Evolutionary conservation across 768 basidiomycete genomes (phyloP).

Genomic region (Leccinum incarnatum): DNA sequence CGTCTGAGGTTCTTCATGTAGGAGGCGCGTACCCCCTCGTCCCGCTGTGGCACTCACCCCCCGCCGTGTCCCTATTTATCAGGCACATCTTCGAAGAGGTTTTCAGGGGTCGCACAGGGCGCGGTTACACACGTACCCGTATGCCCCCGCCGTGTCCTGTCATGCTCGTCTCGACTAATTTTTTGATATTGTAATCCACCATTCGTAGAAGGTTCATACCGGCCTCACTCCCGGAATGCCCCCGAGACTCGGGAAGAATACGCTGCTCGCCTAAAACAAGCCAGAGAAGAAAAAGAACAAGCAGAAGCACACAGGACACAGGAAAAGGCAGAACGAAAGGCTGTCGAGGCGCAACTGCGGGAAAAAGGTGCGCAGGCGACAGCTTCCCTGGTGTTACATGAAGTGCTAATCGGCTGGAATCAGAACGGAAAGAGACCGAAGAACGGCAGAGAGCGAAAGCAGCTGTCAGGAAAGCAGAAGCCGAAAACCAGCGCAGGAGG

Average conservation of each 20-base stretch:
- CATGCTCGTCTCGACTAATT: slow-evolving; percentile 9
- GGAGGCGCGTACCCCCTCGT: slow-evolving; percentile 7
- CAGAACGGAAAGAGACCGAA: slow-evolving; percentile 54
- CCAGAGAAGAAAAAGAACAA: slow-evolving; percentile 51
- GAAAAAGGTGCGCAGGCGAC: slow-evolving; percentile 43
- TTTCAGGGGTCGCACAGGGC: slow-evolving; percentile 36
- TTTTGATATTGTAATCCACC: not conserved
- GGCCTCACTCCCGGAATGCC: slow-evolving; percentile 9
- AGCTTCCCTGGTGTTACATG: slow-evolving; percentile 3
- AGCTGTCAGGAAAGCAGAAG: slow-evolving; percentile 54
- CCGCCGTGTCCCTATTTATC: not conserved
- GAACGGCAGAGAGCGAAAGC: slow-evolving; percentile 54
- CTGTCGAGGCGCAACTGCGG: slow-evolving; percentile 42
- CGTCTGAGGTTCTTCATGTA: slow-evolving; percentile 48
- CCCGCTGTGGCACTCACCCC: slow-evolving; percentile 3
- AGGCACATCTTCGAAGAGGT: slow-evolving; percentile 52
- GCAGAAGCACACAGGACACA: slow-evolving; percentile 47
- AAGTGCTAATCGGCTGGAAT: slow-evolving; percentile 13
- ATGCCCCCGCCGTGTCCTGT: slow-evolving; percentile 15
- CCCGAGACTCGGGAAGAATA: slow-evolving; percentile 54
- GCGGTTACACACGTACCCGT: slow-evolving; percentile 29
- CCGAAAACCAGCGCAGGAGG: slow-evolving; percentile 42
- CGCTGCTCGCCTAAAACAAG: slow-evolving; percentile 46
- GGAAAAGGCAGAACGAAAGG: slow-evolving; percentile 50
- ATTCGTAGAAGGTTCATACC: slow-evolving; percentile 21